Conservation (phyloP, 352 stramenopile species). For the Pilasporangium apinafurcum region DNA sequence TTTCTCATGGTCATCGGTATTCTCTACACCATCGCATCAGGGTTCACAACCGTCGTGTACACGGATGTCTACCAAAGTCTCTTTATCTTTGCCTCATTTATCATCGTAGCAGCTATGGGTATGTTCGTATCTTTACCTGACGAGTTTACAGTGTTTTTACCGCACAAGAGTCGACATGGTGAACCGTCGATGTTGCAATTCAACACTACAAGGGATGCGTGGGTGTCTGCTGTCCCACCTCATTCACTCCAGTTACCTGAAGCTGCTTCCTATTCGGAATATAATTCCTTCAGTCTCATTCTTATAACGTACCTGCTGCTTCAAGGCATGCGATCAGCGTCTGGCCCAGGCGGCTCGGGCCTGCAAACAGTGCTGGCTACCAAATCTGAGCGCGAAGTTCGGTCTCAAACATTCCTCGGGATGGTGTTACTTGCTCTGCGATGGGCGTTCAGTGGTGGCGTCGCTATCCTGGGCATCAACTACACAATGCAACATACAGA, state of each 20-base stretch:
- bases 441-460: constrained; percentile 71
- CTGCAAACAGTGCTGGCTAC: constrained; percentile 68
- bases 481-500: constrained; percentile 39
- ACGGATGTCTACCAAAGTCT: constrained; percentile 80
- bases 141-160: constrained; percentile 56
- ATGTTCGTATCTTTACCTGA: constrained; percentile 46
- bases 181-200: constrained; percentile 35
- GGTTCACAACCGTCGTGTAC: constrained; percentile 73
- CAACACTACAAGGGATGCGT: constrained; percentile 39
- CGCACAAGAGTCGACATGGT: constrained; percentile 20
- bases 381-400: constrained; percentile 76
- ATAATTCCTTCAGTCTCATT: constrained; percentile 60
- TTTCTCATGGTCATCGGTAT: constrained; percentile 64
- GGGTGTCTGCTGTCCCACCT: constrained; percentile 36
- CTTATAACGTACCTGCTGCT: constrained; percentile 55
- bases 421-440: constrained; percentile 67
- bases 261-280: constrained; percentile 61
- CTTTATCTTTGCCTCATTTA: constrained; percentile 77
- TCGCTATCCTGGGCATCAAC: constrained; percentile 65
- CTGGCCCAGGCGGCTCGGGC: constrained; percentile 55
- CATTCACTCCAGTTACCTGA: constrained; percentile 24
- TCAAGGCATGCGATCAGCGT: constrained; percentile 63
- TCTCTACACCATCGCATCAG: constrained; percentile 65
- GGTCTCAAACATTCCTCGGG: constrained; percentile 67
- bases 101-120: constrained; percentile 53